Evolutionary conservation across 345 rosid species (phyloP).

Genomic region (Laguncularia racemosa): DNA sequence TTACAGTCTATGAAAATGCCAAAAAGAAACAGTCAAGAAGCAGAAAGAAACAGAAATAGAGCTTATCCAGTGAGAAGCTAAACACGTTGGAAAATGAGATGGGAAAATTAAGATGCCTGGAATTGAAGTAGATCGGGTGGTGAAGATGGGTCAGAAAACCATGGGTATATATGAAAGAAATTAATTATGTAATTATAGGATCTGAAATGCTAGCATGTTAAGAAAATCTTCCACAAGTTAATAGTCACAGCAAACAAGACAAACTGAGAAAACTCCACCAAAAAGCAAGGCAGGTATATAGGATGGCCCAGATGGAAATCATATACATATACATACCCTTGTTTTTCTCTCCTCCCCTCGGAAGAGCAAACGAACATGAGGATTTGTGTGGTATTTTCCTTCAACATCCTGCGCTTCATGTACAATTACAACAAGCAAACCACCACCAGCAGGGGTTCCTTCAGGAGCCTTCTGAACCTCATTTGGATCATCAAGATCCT

Average conservation of each 20-base stretch:
- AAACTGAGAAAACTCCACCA: too few relatives aligned
- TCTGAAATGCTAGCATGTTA: too few relatives aligned
- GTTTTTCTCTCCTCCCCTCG: conserved; percentile 85
- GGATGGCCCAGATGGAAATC: not conserved
- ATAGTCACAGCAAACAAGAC: too few relatives aligned
- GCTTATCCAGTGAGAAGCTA: too few relatives aligned
- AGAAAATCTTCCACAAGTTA: too few relatives aligned
- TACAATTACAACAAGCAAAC: conserved; percentile 70
- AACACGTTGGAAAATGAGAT: too few relatives aligned
- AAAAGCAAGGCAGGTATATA: too few relatives aligned
- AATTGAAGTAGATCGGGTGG: too few relatives aligned
- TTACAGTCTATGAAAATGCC: conserved; percentile 39
- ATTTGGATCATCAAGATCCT: conserved; percentile 33
- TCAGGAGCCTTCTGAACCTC: conserved; percentile 78
- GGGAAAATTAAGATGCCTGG: too few relatives aligned
- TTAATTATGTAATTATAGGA: too few relatives aligned
- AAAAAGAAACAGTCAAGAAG: not conserved
- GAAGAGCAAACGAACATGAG: conserved; percentile 62
- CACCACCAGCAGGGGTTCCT: conserved; percentile 82
- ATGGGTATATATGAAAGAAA: too few relatives aligned
- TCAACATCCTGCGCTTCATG: conserved; percentile 94
- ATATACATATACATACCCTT: conserved; percentile 40
- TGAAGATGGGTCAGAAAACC: too few relatives aligned
- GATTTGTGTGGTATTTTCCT: conserved; percentile 93
- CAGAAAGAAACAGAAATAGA: not conserved